Evolutionary conservation across 805 yeast species (phyloP).

Genomic region (Saturnispora hagleri): DNA sequence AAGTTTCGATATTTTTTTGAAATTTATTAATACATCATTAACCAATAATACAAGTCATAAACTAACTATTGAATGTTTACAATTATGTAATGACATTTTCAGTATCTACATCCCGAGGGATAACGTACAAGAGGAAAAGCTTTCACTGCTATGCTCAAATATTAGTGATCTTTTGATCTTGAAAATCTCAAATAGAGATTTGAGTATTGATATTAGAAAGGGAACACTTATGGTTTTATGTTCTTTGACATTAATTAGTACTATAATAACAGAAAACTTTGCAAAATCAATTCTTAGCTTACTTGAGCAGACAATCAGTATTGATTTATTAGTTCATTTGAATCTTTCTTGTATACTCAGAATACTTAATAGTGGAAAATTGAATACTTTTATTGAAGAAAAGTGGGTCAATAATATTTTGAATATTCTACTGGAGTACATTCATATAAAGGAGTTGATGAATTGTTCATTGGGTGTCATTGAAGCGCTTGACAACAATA

Average conservation of each 20-base stretch:
- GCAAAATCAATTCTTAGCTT: conserved; percentile 11
- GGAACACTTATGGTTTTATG: conserved; percentile 20
- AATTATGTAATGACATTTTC: conserved; percentile 18
- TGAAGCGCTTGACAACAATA: conserved; percentile 7
- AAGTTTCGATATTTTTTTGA: conserved; percentile 18
- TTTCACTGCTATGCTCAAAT: conserved; percentile 1
- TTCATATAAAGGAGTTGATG: conserved; percentile 16
- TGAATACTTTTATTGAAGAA: conserved; percentile 6
- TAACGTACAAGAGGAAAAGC: conserved; percentile 1
- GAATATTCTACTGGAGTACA: conserved; percentile 14
- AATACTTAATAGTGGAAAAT: conserved; percentile 11
- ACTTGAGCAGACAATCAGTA: conserved; percentile 19
- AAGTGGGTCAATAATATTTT: conserved; percentile 19
- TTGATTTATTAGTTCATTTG: conserved; percentile 22
- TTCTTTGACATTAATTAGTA: conserved; percentile 4
- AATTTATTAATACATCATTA: conserved; percentile 16
- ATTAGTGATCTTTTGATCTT: conserved; percentile 15
- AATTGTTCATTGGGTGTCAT: conserved; percentile 15
- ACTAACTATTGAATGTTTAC: conserved; percentile 23
- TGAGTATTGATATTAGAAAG: conserved; percentile 27
- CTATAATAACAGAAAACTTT: background rate
- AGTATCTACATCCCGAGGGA: conserved; percentile 10
- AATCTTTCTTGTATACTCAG: conserved; percentile 17
- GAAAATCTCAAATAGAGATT: conserved; percentile 24
- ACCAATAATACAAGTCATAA: conserved; percentile 23